These are phyloP conservation scores for Stereocaulon alpinum DNA, from an alignment of 495 filamentous ascomycete genomes.

Conservation along the genomic window DNA sequence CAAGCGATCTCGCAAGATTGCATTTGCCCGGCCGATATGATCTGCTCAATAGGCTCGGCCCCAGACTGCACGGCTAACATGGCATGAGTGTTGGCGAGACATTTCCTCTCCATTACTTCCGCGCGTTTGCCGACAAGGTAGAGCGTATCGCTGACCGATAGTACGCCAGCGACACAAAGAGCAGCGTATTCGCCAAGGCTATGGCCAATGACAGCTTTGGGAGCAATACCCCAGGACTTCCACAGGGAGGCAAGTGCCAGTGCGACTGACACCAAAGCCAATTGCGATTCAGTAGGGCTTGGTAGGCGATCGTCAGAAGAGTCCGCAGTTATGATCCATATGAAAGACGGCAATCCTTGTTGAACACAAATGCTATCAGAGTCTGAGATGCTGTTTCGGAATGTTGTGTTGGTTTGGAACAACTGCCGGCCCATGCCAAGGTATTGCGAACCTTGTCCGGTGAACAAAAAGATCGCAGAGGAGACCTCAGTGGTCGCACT, in stretches of 20 bases:
- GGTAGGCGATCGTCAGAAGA: constrained; percentile 40
- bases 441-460: constrained; percentile 58
- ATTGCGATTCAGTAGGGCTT: constrained; percentile 45
- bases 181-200: constrained; percentile 38
- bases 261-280: constrained; percentile 27
- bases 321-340: constrained; percentile 1
- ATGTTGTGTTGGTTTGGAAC: constrained; percentile 21
- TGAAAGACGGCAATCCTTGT: constrained; percentile 30
- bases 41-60: constrained; percentile 6
- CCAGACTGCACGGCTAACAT: constrained; percentile 24
- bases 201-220: constrained; percentile 32
- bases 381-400: constrained; percentile 23
- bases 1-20: constrained; percentile 28
- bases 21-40: background rate
- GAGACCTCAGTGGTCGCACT: constrained; percentile 13
- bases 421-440: constrained; percentile 24
- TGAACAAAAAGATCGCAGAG: constrained; percentile 51
- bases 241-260: constrained; percentile 30
- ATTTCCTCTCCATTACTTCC: constrained; percentile 24
- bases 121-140: constrained; percentile 32
- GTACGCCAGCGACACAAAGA: constrained; percentile 31
- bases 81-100: constrained; percentile 25
- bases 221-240: constrained; percentile 27
- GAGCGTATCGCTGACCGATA: constrained; percentile 30
- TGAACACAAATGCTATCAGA: constrained; percentile 25